These are phyloP conservation scores for Ophiostoma sp. DNA, from an alignment of 2,329 filamentous ascomycete species.

Conservation along the genomic window DNA sequence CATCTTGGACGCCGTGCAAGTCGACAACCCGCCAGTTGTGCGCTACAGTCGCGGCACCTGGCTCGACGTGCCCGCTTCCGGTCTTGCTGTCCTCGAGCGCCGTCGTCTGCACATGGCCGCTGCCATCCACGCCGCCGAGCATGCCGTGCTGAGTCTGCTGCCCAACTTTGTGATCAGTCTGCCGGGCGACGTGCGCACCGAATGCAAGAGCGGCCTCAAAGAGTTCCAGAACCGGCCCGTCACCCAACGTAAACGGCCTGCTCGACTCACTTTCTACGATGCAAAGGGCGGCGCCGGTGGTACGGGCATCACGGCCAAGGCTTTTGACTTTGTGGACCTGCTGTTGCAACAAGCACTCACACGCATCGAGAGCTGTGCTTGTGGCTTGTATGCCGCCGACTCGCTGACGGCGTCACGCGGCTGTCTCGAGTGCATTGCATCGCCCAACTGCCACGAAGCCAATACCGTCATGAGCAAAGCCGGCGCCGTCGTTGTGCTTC, in stretches of 20 bases:
- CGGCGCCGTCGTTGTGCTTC: constrained; percentile 78
- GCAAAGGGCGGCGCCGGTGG: constrained; percentile 84
- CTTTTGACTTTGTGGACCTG: constrained; percentile 86
- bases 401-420: constrained; percentile 76
- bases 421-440: constrained; percentile 87
- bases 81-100: constrained; percentile 74
- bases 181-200: constrained; percentile 88
- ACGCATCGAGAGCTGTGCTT: constrained; percentile 74
- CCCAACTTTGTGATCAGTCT: constrained; percentile 88
- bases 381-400: constrained; percentile 54
- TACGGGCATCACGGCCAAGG: constrained; percentile 84
- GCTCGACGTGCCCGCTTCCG: constrained; percentile 81
- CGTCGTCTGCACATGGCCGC: constrained; percentile 78
- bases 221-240: constrained; percentile 70
- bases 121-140: constrained; percentile 92
- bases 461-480: constrained; percentile 95
- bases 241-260: constrained; percentile 76
- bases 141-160: constrained; percentile 82
- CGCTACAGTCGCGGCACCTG: constrained; percentile 88
- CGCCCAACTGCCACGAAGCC: constrained; percentile 77
- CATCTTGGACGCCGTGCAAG: constrained; percentile 86
- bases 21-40: constrained; percentile 89
- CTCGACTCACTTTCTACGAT: constrained; percentile 90
- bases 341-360: constrained; percentile 74
- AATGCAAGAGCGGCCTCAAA: constrained; percentile 87